phyloP scores from a whole-genome alignment of 768 basidiomycete genomes.

The Lactarius pseudohatsudake region DNA sequence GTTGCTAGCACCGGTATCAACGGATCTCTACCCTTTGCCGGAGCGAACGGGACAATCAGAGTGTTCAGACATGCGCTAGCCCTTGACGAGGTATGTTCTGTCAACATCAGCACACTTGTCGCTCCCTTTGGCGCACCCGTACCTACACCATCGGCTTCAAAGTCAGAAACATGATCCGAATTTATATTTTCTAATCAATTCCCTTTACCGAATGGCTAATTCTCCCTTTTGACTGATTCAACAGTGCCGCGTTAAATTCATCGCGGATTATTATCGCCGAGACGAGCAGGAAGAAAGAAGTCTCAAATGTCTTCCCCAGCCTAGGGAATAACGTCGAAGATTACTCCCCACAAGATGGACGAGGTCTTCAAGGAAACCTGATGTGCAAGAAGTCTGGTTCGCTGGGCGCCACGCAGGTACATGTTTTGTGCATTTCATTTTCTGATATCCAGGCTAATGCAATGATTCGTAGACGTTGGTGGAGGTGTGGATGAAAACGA shows the following conservation, averaged over 20 bases:
- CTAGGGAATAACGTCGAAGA: neutral
- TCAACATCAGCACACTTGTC: no score
- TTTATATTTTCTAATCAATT: neutral
- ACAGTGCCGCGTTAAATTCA: slow-evolving; percentile 65
- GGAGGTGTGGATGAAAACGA: slow-evolving; percentile 14
- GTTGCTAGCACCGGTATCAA: slow-evolving; percentile 74
- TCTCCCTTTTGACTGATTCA: neutral
- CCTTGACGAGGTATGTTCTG: slow-evolving; percentile 63
- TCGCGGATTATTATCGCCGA: slow-evolving; percentile 59
- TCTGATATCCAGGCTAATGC: neutral
- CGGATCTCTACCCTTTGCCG: slow-evolving; percentile 64
- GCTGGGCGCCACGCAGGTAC: slow-evolving; percentile 15
- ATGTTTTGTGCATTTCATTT: neutral
- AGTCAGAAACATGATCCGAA: neutral
- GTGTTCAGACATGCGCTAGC: slow-evolving; percentile 76
- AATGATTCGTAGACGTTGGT: slow-evolving; percentile 17
- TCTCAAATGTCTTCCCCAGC: no score
- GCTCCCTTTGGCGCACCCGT: neutral
- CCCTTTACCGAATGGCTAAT: neutral
- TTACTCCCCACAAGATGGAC: neutral
- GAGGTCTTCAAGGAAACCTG: neutral
- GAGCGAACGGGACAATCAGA: slow-evolving; percentile 59
- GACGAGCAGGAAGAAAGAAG: slow-evolving; percentile 12
- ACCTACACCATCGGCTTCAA: neutral
- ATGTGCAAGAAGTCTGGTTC: slow-evolving; percentile 24